Conservation (phyloP, 768 basidiomycete species). For the Russula compacta region DNA sequence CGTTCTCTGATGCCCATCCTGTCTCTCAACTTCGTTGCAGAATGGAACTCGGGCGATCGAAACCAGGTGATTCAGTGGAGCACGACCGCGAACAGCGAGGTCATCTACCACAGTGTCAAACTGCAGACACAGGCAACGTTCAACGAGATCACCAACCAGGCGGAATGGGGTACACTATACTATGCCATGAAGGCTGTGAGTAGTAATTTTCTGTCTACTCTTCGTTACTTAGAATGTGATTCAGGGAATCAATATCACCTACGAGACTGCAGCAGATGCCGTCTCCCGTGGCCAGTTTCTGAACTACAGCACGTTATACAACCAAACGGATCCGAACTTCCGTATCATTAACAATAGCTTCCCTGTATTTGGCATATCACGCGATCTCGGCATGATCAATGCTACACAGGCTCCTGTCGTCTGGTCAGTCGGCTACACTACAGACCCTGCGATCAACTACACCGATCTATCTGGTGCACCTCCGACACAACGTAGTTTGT, state of each 20-base stretch:
- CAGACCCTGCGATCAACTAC: conserved; percentile 24
- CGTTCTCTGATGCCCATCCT: neutral
- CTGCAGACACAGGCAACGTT: conserved; percentile 7
- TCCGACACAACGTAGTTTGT: conserved; percentile 36
- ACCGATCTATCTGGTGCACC: conserved; percentile 30
- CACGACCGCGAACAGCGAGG: neutral
- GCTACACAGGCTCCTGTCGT: conserved; percentile 20
- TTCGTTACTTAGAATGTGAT: neutral
- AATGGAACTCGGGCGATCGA: conserved; percentile 22
- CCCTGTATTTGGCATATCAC: conserved; percentile 23
- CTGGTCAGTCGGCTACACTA: conserved; percentile 25
- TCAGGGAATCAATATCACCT: conserved; percentile 14
- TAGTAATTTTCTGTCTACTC: neutral
- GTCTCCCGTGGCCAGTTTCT: conserved; percentile 19
- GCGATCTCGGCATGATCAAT: conserved; percentile 24
- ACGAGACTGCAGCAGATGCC: conserved; percentile 8
- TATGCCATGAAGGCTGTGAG: conserved; percentile 17
- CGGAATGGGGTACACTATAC: conserved; percentile 19
- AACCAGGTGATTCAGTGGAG: conserved; percentile 3
- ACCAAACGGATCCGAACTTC: conserved; percentile 6
- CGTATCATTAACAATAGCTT: conserved; percentile 14
- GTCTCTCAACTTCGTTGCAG: neutral
- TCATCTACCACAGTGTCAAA: conserved; percentile 13
- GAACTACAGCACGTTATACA: conserved; percentile 13
- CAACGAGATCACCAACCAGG: conserved; percentile 13